Percentiles rank a stretch among this genome's conserved stretches.
Evolutionary conservation across 2,329 filamentous ascomycete species (phyloP).

Genomic region (Cladosporium sp.): DNA sequence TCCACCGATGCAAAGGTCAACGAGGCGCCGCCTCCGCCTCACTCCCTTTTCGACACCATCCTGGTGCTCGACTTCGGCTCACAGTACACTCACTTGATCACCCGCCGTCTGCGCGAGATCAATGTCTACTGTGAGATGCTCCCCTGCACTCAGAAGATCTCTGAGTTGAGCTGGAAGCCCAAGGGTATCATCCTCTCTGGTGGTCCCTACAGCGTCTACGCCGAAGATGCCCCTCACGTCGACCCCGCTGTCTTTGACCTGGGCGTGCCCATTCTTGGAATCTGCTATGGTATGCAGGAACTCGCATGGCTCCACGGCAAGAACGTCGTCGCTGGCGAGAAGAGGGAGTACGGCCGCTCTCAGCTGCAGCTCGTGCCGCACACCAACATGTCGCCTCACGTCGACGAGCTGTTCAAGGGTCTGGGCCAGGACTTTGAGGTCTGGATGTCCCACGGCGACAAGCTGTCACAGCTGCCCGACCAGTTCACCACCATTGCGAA

Average conservation of each 20-base stretch:
- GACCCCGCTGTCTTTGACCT: conserved; percentile 79
- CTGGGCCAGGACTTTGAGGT: conserved; percentile 67
- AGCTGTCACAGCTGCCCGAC: conserved; percentile 69
- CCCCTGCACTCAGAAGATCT: conserved; percentile 76
- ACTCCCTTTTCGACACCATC: conserved; percentile 61
- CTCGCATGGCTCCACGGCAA: conserved; percentile 66
- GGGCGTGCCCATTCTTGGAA: conserved; percentile 57
- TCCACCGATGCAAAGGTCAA: conserved; percentile 29
- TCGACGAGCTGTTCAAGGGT: conserved; percentile 74
- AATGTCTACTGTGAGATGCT: conserved; percentile 86
- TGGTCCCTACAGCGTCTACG: conserved; percentile 76
- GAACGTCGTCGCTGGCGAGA: conserved; percentile 65
- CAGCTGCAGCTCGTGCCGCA: conserved; percentile 59
- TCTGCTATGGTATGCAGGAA: conserved; percentile 67
- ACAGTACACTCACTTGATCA: conserved; percentile 71
- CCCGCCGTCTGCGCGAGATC: conserved; percentile 69
- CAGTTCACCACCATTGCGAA: conserved; percentile 70
- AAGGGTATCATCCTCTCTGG: conserved; percentile 78
- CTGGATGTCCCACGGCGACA: conserved; percentile 89
- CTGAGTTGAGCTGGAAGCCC: conserved; percentile 72
- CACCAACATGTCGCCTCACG: conserved; percentile 54
- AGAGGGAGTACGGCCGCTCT: conserved; percentile 69
- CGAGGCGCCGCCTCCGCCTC: conserved; percentile 41
- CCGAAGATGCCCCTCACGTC: conserved; percentile 69
- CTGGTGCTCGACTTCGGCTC: conserved; percentile 69